Conservation (phyloP, 768 basidiomycete species). For the Russula ochroleuca region DNA sequence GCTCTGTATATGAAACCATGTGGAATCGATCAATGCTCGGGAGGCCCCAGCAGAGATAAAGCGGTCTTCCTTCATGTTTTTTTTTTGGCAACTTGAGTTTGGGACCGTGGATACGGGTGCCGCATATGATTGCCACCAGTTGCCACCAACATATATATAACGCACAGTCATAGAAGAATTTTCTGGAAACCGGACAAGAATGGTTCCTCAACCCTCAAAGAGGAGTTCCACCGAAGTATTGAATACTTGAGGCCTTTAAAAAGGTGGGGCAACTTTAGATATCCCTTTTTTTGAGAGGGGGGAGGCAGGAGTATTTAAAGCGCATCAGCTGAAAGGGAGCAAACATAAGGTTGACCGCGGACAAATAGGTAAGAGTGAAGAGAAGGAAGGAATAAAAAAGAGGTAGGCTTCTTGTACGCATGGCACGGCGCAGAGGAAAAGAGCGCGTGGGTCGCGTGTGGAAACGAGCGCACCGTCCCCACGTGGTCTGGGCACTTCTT, state of each 20-base stretch:
- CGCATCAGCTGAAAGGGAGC: neutral
- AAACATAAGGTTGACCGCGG: conserved; percentile 9
- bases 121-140: neutral
- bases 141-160: neutral
- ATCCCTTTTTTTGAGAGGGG: neutral
- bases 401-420: conserved; percentile 2
- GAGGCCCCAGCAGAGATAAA: neutral
- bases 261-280: neutral
- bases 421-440: neutral
- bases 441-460: conserved; percentile 2
- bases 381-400: too few relatives aligned
- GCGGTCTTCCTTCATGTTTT: neutral
- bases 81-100: neutral
- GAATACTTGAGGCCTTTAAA: neutral
- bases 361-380: neutral
- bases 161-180: neutral
- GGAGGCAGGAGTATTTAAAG: neutral
- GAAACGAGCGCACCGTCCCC: neutral
- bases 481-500: conserved; percentile 14
- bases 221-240: neutral
- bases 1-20: neutral
- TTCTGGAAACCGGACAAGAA: neutral
- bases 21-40: neutral
- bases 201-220: neutral
- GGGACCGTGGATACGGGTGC: neutral